Conservation (phyloP, 1,284 basidiomycete species). For the Ustilago nuda region DNA sequence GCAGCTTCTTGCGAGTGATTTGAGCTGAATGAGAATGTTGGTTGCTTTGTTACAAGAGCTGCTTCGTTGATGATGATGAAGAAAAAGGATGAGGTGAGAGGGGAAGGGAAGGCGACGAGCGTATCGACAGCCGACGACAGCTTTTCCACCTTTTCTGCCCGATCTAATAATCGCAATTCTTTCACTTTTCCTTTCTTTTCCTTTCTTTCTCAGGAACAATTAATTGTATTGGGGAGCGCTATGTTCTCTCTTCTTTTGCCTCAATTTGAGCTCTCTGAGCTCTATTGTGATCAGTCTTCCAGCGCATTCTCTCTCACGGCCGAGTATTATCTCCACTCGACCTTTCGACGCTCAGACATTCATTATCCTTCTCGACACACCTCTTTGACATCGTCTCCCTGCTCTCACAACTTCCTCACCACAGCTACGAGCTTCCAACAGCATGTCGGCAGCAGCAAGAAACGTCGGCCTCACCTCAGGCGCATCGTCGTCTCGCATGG, state of each 20-base stretch:
- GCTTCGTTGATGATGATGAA: constrained; percentile 9
- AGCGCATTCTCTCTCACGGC: neutral
- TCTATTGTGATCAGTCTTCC: neutral
- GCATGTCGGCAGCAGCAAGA: constrained; percentile 35
- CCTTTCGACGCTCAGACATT: neutral
- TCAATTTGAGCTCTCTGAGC: neutral
- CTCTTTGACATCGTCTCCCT: neutral
- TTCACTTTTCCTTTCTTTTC: neutral
- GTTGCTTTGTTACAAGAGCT: constrained; percentile 12
- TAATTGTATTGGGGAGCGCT: too few species aligned
- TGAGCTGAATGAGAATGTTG: neutral
- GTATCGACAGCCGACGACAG: constrained; percentile 16
- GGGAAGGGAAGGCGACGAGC: constrained; percentile 8
- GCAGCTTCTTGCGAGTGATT: constrained; percentile 5
- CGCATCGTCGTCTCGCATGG: constrained; percentile 33
- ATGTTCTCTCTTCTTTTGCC: neutral
- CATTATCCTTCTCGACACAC: neutral
- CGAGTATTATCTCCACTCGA: constrained; percentile 3
- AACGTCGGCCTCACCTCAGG: constrained; percentile 19
- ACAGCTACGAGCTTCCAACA: neutral
- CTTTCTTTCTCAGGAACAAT: neutral
- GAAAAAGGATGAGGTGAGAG: constrained; percentile 5
- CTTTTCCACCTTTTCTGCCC: neutral
- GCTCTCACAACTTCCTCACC: neutral
- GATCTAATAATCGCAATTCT: neutral